Base-by-base conservation (phyloP, 176 grass and related monocot genomes). In the Phoenix dactylifera region DNA sequence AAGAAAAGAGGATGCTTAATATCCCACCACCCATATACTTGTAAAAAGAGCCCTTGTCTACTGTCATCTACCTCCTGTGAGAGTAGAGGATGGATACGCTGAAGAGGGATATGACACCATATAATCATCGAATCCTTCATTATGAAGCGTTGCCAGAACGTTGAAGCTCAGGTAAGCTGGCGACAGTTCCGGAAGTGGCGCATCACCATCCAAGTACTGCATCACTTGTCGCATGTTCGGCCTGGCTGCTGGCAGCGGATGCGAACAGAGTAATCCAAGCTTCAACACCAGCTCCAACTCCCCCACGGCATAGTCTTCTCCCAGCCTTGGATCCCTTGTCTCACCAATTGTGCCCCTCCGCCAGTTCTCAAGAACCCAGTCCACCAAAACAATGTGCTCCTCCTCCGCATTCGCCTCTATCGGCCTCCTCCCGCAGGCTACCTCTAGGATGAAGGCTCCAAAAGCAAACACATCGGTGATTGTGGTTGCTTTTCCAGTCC, bases 391-490 rank as follows among this genome's bases (percentile, higher is more conserved):
- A 3, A 64, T 16, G 22, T 70, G 67, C 18, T 65, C 54, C 55
- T 39, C 67, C 24, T 69, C 18, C 15, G 58, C 64, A 18, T 17
- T 25, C 5, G 18, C 24, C 56, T 62, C 53, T 5, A 80, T 57
- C 0, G 81, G 86, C 61, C 62, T 71, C 51, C 60, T 68, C 25
- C 81, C 77, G 3, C 81, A 89, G 48, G 64, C 74, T 15, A 89
- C 74, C 54, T 89, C 77, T 4, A 84, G 63, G 6, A 84, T 52
- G 58, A 89, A 84, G 0, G 66, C 50, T 24, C 86, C 81, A 7
- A 84, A 89, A 3, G 86, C 57, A 58, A 72, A 84, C 18, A 89
- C 77, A 53, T 89, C 86, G 0, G 86, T 77, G 4, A 48, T 59
- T 16, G 80, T 72, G 1, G 80, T 81, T 3, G 74, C 86, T 60